phyloP scores from a whole-genome alignment of 1,139 yeast genomes.

The Yamadazyma diospyri region DNA sequence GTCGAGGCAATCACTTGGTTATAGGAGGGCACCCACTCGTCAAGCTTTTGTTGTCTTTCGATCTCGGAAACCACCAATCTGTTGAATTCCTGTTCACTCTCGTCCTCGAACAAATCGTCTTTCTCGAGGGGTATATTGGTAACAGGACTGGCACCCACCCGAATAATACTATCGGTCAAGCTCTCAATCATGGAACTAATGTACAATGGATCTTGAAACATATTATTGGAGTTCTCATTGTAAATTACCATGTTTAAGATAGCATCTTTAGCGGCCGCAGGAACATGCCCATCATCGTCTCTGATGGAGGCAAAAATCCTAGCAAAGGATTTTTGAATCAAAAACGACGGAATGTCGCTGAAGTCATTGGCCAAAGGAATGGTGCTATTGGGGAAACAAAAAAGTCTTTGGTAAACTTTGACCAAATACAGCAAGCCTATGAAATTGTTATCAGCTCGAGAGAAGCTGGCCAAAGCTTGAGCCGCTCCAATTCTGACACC shows the following conservation, averaged over 20 bases:
- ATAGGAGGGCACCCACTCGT: slow-evolving; percentile 81
- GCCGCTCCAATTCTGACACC: slow-evolving; percentile 92
- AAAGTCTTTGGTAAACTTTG: slow-evolving; percentile 64
- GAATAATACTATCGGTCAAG: slow-evolving; percentile 40
- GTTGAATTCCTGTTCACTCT: slow-evolving; percentile 18
- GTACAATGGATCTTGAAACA: slow-evolving; percentile 71
- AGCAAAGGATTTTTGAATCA: slow-evolving; percentile 69
- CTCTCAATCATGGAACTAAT: slow-evolving; percentile 56
- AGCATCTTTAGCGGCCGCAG: slow-evolving; percentile 57
- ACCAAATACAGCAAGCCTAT: slow-evolving; percentile 74
- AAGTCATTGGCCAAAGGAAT: slow-evolving; percentile 83
- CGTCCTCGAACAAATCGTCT: not conserved
- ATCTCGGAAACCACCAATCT: slow-evolving; percentile 44
- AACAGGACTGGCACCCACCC: slow-evolving; percentile 14
- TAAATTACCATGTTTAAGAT: slow-evolving; percentile 71
- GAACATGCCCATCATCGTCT: slow-evolving; percentile 66
- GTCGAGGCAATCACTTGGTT: slow-evolving; percentile 56
- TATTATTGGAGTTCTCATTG: slow-evolving; percentile 82
- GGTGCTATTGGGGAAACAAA: slow-evolving; percentile 63
- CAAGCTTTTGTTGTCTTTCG: slow-evolving; percentile 73
- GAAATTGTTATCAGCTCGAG: slow-evolving; percentile 58
- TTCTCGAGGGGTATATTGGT: slow-evolving; percentile 1
- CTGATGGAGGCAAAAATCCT: slow-evolving; percentile 56
- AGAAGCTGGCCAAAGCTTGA: slow-evolving; percentile 63
- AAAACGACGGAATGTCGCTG: slow-evolving; percentile 60